Evolutionary conservation across 306 rosid species (phyloP), one percentile per base, ranked within the genome.

Genomic region (Vicia sativa): DNA sequence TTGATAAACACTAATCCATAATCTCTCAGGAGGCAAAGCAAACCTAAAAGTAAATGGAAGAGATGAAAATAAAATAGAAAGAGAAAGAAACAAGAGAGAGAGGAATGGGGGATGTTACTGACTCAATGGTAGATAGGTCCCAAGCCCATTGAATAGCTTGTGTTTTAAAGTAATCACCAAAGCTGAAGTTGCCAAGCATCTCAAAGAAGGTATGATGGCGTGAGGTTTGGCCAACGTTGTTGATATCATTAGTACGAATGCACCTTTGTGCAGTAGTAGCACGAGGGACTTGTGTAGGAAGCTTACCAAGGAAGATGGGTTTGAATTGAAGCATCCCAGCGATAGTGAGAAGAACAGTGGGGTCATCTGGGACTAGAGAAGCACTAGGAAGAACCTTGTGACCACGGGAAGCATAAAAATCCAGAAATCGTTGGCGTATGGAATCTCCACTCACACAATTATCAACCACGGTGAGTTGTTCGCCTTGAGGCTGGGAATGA

Each of bases 271-370:
- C 67, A 81, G 98, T 92, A 52, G 95, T 71, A 16, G 95, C 98
- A 68, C 91, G 16, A 70, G 95, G 88, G 9, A 89, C 87, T 75
- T 81, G 80, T 70, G 87, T 77, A 0, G 93, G 96, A 74, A 85
- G 80, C 87, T 87, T 91, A 45, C 96, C 98, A 5, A 93, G 91
- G 75, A 93, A 93, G 68, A 86, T 84, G 48, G 93, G 96, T 71
- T 93, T 93, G 78, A 90, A 93, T 73, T 93, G 96, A 82, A 93
- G 96, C 98, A 93, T 93, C 37, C 98, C 96, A 29, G 97, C 98
- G 58, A 93, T 90, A n/a, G 97, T 93, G 65, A 93, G 82, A 15
- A 88, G 84, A 77, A 90, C 98, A 0, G 98, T 88, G 52, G 98
- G 96, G 61, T 87, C 96, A 75, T 93, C 96, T 9, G 98, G 96